A percentile compares a stretch with the other conserved stretches of the same genome.
Evolutionary conservation across 352 stramenopile species (phyloP).

Genomic region (Phytophthora europaea): DNA sequence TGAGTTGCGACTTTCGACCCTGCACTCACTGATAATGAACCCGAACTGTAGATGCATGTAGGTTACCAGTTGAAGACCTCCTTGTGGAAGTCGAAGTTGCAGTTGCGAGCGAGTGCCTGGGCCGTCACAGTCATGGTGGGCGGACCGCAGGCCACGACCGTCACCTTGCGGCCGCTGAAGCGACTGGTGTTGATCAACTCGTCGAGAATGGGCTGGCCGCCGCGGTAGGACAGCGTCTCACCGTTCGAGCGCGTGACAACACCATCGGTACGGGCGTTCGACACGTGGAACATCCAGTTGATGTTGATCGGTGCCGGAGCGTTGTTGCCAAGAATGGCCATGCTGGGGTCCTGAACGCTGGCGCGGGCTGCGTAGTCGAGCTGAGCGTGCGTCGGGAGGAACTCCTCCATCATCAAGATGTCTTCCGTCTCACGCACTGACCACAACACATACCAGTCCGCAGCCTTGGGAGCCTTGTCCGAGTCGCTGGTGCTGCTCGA

Average conservation of each 20-base stretch:
- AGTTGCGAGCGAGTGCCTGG: conserved; percentile 68
- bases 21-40: conserved; percentile 22
- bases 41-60: conserved; percentile 11
- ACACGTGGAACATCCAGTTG: conserved; percentile 76
- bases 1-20: conserved; percentile 8
- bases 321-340: conserved; percentile 35
- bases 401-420: conserved; percentile 79
- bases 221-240: conserved; percentile 62
- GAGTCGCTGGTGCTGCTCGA: conserved; percentile 14
- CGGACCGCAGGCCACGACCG: conserved; percentile 79
- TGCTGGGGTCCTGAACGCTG: conserved; percentile 64
- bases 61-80: conserved; percentile 86
- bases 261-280: conserved; percentile 53
- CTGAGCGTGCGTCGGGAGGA: conserved; percentile 65
- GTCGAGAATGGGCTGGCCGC: conserved; percentile 69
- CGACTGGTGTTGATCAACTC: conserved; percentile 78
- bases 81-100: conserved; percentile 86
- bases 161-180: conserved; percentile 67
- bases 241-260: conserved; percentile 59
- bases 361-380: conserved; percentile 44
- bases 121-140: conserved; percentile 78
- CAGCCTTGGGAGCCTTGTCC: conserved; percentile 39
- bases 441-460: conserved; percentile 73
- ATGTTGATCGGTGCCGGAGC: conserved; percentile 47
- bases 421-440: conserved; percentile 66